Percentiles rank a stretch among this genome's conserved stretches.
Conservation (phyloP, 345 rosid species). For the Gossypium rotundifolium region DNA sequence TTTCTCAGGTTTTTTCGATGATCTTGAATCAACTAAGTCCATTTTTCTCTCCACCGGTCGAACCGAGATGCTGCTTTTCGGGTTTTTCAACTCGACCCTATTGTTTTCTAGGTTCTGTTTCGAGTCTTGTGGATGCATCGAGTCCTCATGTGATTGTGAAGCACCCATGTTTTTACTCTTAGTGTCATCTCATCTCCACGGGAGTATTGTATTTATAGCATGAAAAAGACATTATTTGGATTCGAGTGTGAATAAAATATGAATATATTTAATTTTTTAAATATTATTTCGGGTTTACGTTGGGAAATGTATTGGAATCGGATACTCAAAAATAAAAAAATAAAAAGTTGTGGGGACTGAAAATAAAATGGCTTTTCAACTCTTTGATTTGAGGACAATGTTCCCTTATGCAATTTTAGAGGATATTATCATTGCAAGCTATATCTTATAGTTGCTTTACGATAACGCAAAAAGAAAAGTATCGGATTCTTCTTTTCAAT, state of each 20-base stretch:
- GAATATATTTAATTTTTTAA: too few relatives aligned
- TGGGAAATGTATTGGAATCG: too few relatives aligned
- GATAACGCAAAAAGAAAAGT: not conserved
- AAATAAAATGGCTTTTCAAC: too few relatives aligned
- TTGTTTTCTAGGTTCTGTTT: not conserved
- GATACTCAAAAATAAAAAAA: too few relatives aligned
- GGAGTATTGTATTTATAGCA: not conserved
- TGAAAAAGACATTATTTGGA: not conserved
- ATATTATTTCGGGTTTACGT: too few relatives aligned
- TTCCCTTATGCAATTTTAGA: not conserved
- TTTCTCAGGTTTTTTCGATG: not conserved
- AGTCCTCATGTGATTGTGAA: constrained; percentile 6
- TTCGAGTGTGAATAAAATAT: too few relatives aligned
- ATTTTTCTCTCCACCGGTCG: not conserved
- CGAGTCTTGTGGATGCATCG: not conserved
- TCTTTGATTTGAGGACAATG: not conserved
- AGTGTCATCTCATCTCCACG: not conserved
- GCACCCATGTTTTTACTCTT: constrained; percentile 22
- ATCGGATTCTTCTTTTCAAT: not conserved
- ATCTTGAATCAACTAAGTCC: not conserved
- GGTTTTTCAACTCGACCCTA: not conserved
- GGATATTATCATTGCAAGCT: not conserved
- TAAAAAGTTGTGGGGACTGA: too few relatives aligned
- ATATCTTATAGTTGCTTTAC: not conserved
- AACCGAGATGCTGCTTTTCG: not conserved